Evolutionary conservation across 441 rosid genomes (phyloP).

Genomic region (Adansonia gregorii): DNA sequence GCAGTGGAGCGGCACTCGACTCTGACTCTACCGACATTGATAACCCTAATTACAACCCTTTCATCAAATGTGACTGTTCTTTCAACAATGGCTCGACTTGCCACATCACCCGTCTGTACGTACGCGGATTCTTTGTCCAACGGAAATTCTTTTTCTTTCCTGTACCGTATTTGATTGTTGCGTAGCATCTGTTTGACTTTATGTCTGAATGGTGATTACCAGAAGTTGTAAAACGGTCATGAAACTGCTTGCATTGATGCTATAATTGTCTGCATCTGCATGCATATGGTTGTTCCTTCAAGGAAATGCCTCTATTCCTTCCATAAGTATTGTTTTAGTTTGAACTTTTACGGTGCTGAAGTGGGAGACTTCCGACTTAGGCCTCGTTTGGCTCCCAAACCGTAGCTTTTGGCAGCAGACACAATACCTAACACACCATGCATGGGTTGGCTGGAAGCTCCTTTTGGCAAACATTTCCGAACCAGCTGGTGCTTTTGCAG

Average conservation of each 20-base stretch:
- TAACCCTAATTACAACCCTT: constrained; percentile 30
- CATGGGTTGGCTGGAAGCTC: too few relatives aligned
- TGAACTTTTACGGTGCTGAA: too few relatives aligned
- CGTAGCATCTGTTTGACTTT: not conserved
- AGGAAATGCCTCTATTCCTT: too few relatives aligned
- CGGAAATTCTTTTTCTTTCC: not conserved
- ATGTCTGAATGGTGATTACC: constrained; percentile 1
- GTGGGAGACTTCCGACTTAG: too few relatives aligned
- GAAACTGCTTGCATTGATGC: not conserved
- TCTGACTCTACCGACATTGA: constrained; percentile 31
- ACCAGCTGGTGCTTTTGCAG: too few relatives aligned
- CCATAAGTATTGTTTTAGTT: too few relatives aligned
- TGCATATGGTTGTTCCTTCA: not conserved
- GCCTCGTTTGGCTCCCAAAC: too few relatives aligned
- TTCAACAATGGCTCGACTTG: constrained; percentile 40
- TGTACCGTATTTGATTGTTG: not conserved
- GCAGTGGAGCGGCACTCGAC: constrained; percentile 51
- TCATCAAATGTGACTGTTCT: constrained; percentile 57
- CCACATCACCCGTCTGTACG: constrained; percentile 53
- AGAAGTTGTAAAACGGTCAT: not conserved
- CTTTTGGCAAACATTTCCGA: too few relatives aligned
- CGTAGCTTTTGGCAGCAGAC: too few relatives aligned
- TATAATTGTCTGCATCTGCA: not conserved
- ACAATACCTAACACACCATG: too few relatives aligned
- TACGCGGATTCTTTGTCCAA: not conserved